These are phyloP conservation scores for Penicillium polonicum DNA, from an alignment of 2,329 filamentous ascomycete species.

Conservation along the genomic window DNA sequence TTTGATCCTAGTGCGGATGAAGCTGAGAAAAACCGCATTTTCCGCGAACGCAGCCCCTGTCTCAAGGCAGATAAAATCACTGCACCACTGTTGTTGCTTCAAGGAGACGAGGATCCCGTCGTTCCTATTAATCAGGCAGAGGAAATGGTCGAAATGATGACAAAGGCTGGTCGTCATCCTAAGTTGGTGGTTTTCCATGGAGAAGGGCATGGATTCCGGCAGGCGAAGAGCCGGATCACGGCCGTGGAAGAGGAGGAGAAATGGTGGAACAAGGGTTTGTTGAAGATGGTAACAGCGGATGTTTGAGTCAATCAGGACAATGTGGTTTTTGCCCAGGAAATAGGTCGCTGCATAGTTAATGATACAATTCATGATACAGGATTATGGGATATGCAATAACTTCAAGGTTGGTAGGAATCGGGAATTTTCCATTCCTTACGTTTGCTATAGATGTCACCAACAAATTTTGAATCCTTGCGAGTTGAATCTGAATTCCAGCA, in stretches of 20 bases:
- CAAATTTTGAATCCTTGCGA: too few species aligned
- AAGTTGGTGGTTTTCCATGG: conserved; percentile 48
- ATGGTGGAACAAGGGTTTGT: conserved; percentile 43
- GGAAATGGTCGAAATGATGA: conserved; percentile 50
- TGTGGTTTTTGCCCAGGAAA: too few species aligned
- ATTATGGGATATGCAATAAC: too few species aligned
- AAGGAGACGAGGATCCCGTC: conserved; percentile 55
- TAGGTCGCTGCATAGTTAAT: too few species aligned
- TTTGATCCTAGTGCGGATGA: conserved; percentile 34
- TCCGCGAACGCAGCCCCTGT: conserved; percentile 49
- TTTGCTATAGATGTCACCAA: too few species aligned
- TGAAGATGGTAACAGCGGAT: not conserved
- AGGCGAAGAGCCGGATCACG: conserved; percentile 41
- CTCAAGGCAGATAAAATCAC: conserved; percentile 48
- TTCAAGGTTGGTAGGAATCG: too few species aligned
- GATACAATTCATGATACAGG: too few species aligned
- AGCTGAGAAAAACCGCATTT: conserved; percentile 43
- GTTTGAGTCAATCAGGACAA: not conserved
- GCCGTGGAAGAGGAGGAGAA: conserved; percentile 48
- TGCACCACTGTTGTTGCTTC: conserved; percentile 53
- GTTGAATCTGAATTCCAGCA: too few species aligned
- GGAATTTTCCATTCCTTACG: too few species aligned
- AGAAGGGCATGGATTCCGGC: conserved; percentile 52
- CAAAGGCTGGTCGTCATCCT: conserved; percentile 43
- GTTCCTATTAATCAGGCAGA: conserved; percentile 59